Evolutionary conservation across 208 protist genomes (phyloP).

Genomic region (Trypanosoma rangeli): DNA sequence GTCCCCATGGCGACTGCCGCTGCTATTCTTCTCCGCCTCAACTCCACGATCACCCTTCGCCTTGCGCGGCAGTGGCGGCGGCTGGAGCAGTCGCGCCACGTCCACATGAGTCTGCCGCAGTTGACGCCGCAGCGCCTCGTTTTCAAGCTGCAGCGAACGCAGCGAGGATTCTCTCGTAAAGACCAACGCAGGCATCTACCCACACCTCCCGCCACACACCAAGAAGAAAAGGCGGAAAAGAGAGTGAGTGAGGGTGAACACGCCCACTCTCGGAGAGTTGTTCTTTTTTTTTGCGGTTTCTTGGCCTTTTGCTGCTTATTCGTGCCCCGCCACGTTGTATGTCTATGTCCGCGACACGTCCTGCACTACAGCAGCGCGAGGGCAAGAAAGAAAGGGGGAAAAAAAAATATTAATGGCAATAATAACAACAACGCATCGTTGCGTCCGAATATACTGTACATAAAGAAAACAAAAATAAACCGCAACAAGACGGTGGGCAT

Average conservation of each 20-base stretch:
- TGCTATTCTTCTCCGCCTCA: conserved; percentile 1
- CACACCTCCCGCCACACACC: not conserved
- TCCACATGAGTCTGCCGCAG: conserved; percentile 38
- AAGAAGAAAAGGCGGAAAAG: not conserved
- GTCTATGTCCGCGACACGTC: not conserved
- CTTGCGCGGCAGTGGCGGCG: conserved; percentile 5
- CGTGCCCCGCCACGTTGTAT: not conserved
- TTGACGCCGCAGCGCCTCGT: conserved; percentile 56
- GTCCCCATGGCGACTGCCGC: conserved; percentile 1
- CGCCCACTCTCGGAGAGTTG: not conserved
- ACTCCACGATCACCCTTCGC: conserved; percentile 21
- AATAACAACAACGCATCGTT: not conserved
- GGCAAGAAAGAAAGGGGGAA: not conserved
- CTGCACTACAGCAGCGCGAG: not conserved
- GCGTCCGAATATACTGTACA: too few relatives aligned
- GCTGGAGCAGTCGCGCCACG: conserved; percentile 21
- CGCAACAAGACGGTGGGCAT: too few relatives aligned
- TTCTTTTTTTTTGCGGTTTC: not conserved
- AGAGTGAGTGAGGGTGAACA: not conserved
- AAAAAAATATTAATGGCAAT: not conserved
- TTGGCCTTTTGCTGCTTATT: not conserved
- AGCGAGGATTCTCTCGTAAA: conserved; percentile 17
- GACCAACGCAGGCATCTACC: not conserved
- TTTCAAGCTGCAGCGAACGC: conserved; percentile 51
- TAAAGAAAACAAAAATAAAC: too few relatives aligned